Percentiles rank a stretch among this genome's conserved stretches.
Conservation (phyloP, 768 basidiomycete species). For the Auricularia sp. region DNA sequence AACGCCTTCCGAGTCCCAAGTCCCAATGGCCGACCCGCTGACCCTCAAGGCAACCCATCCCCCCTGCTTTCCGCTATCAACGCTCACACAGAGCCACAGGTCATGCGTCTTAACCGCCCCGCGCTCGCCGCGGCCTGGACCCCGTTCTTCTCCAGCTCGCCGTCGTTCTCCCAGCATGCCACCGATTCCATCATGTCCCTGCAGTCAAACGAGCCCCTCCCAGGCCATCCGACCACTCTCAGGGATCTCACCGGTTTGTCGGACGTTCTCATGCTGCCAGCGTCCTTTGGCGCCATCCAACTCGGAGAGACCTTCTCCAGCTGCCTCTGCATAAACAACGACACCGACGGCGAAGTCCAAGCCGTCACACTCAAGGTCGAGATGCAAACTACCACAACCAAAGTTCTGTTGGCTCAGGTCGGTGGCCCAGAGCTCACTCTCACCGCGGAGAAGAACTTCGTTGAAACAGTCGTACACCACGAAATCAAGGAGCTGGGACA, state of each 20-base stretch:
- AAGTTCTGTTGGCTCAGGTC: slow-evolving; percentile 51
- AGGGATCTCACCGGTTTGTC: slow-evolving; percentile 72
- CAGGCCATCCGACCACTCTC: slow-evolving; percentile 73
- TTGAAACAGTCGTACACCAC: slow-evolving; percentile 64
- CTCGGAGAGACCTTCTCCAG: slow-evolving; percentile 84
- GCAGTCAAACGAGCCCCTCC: slow-evolving; percentile 59
- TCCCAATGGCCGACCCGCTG: neutral
- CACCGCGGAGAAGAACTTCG: slow-evolving; percentile 39
- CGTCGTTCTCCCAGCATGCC: slow-evolving; percentile 73
- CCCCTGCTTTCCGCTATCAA: neutral
- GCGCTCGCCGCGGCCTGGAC: slow-evolving; percentile 70
- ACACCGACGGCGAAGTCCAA: slow-evolving; percentile 51
- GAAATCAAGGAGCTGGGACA: slow-evolving; percentile 93
- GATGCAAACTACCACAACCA: slow-evolving; percentile 72
- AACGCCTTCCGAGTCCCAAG: neutral
- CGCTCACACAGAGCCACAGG: neutral
- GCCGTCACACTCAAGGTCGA: slow-evolving; percentile 64
- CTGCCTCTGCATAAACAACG: slow-evolving; percentile 75
- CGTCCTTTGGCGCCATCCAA: slow-evolving; percentile 78
- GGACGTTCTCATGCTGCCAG: slow-evolving; percentile 69
- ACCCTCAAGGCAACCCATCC: neutral
- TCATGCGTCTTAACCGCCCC: slow-evolving; percentile 43
- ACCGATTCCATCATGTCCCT: slow-evolving; percentile 69
- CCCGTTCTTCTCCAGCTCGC: slow-evolving; percentile 77
- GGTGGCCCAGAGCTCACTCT: slow-evolving; percentile 46